Evolutionary conservation across 306 rosid genomes (phyloP).

Genomic region (Corylus avellana): DNA sequence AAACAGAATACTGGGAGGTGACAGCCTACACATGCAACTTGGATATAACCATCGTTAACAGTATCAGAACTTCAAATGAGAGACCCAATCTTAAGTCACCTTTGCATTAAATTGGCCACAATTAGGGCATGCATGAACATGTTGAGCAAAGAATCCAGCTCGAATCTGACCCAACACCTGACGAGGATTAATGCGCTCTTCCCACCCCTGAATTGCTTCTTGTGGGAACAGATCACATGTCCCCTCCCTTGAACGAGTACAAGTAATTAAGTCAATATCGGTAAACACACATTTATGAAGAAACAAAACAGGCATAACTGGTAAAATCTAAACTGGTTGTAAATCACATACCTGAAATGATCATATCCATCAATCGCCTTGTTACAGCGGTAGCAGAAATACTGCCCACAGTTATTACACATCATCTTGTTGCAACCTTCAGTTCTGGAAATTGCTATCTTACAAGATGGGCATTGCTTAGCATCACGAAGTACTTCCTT

Average conservation of each 20-base stretch:
- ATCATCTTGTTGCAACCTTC: slow-evolving; percentile 95
- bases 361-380: slow-evolving; percentile 64
- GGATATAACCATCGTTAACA: neutral
- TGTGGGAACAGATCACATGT: slow-evolving; percentile 75
- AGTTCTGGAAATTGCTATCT: slow-evolving; percentile 74
- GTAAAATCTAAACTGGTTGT: slow-evolving; percentile 9
- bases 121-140: slow-evolving; percentile 57
- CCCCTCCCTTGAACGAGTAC: slow-evolving; percentile 53
- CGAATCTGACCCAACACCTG: slow-evolving; percentile 63
- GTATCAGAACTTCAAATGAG: neutral
- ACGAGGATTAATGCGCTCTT: slow-evolving; percentile 61
- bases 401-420: slow-evolving; percentile 73
- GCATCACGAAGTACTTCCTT: slow-evolving; percentile 75
- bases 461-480: slow-evolving; percentile 83
- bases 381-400: slow-evolving; percentile 86
- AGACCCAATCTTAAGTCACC: slow-evolving; percentile 49
- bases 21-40: slow-evolving; percentile 3
- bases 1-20: neutral
- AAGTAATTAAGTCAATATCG: slow-evolving; percentile 25
- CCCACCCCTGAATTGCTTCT: slow-evolving; percentile 61
- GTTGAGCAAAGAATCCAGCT: slow-evolving; percentile 48
- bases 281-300: slow-evolving; percentile 10
- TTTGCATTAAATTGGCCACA: slow-evolving; percentile 88
- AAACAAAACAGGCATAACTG: slow-evolving; percentile 24
- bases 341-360: slow-evolving; percentile 66